Percentiles rank a stretch among this genome's conserved stretches.
Conservation (phyloP, 2,329 filamentous ascomycete species). For the Calonectria fujianensis region DNA sequence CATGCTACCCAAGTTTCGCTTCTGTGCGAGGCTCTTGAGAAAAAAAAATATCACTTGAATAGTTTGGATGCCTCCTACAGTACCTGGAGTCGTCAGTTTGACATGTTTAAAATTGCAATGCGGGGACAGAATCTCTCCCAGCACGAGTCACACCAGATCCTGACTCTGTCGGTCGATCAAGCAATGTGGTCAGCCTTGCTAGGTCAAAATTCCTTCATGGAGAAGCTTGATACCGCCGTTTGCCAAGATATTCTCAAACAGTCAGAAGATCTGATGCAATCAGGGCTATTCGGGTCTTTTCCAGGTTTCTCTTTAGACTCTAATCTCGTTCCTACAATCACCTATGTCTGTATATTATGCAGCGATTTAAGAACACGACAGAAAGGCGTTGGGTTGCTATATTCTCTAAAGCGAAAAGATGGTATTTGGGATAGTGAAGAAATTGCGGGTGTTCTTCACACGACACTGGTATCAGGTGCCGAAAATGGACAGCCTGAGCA, state of each 20-base stretch:
- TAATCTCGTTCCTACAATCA: neutral
- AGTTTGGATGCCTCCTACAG: neutral
- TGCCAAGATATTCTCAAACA: neutral
- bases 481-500: neutral
- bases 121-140: neutral
- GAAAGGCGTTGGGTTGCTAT: neutral
- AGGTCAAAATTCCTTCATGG: neutral
- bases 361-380: neutral
- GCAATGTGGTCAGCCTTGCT: neutral
- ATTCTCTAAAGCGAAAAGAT: neutral
- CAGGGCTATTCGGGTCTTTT: neutral
- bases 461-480: neutral
- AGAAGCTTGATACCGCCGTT: neutral
- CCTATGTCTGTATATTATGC: neutral
- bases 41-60: neutral
- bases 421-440: neutral
- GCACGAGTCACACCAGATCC: neutral
- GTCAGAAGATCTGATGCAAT: neutral
- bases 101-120: neutral
- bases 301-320: neutral
- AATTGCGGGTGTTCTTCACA: neutral
- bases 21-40: neutral
- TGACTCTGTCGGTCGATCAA: neutral
- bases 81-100: neutral
- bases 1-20: neutral